These are phyloP conservation scores for Durusdinium trenchii DNA, from an alignment of 73 alveolate genomes.

Conservation along the genomic window DNA sequence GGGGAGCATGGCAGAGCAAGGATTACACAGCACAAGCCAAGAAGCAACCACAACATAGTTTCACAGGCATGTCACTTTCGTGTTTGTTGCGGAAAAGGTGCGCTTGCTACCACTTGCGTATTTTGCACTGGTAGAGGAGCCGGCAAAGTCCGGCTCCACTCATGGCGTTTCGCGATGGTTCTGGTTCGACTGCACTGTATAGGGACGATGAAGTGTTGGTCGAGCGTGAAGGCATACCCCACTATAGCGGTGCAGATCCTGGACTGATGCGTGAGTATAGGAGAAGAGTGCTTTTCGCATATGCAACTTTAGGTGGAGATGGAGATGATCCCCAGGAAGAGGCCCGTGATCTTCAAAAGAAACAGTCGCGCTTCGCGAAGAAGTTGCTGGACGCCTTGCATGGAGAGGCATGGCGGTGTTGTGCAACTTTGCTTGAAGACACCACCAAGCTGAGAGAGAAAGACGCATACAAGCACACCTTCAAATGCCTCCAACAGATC, in stretches of 20 bases:
- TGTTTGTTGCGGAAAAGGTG: too few species aligned
- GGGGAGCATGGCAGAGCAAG: too few species aligned
- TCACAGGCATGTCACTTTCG: too few species aligned
- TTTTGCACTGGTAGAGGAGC: conserved; percentile 37
- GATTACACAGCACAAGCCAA: too few species aligned
- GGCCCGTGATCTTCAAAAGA: background rate
- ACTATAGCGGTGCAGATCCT: background rate
- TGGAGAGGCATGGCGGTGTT: background rate
- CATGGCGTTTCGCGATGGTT: background rate
- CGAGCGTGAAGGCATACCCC: conserved; percentile 1
- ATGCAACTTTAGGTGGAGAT: background rate
- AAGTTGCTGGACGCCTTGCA: background rate
- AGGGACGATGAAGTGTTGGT: background rate
- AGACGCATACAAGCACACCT: background rate
- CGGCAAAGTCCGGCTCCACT: background rate
- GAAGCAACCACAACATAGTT: too few species aligned
- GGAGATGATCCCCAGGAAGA: background rate
- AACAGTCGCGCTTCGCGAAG: background rate
- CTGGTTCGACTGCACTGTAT: background rate
- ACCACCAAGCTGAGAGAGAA: background rate
- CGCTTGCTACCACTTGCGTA: background rate
- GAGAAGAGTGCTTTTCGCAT: background rate
- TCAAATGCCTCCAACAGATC: background rate
- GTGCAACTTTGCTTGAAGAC: background rate
- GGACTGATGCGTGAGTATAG: background rate